phyloP scores from a whole-genome alignment of 495 filamentous ascomycete genomes.

The Glutinoglossum americanum region DNA sequence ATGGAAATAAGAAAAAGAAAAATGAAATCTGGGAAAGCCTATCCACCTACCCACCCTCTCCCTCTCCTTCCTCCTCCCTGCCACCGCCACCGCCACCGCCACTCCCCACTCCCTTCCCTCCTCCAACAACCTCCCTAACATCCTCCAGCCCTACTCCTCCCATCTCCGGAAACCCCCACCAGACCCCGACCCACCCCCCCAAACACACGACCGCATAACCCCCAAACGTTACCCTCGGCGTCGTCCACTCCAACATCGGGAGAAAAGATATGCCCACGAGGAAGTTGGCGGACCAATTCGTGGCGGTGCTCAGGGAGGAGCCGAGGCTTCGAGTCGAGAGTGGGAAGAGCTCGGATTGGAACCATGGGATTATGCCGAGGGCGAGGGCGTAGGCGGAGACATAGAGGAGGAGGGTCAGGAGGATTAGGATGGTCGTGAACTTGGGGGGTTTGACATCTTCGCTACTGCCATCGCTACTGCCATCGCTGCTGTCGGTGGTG shows the following conservation, averaged over 20 bases:
- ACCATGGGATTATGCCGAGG: slow-evolving; percentile 86
- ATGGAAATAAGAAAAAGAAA: no score
- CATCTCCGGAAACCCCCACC: background rate
- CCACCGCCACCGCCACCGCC: no score
- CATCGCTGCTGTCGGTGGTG: no score
- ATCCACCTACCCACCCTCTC: no score
- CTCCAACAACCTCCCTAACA: background rate
- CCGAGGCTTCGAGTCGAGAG: slow-evolving; percentile 64
- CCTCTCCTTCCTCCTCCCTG: no score
- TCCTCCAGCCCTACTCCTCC: background rate
- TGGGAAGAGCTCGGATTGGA: slow-evolving; percentile 78
- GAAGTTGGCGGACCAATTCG: slow-evolving; percentile 79
- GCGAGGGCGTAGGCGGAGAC: slow-evolving; percentile 70
- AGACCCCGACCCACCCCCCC: background rate
- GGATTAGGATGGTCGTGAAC: no score
- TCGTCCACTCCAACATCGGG: slow-evolving; percentile 40
- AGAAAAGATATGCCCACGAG: slow-evolving; percentile 74
- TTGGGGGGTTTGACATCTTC: no score
- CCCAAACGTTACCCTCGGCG: background rate
- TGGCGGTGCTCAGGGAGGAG: slow-evolving; percentile 62
- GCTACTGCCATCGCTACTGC: no score
- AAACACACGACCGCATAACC: background rate
- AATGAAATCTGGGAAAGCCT: no score
- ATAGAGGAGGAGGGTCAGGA: slow-evolving; percentile 57
- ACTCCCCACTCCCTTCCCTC: no score